Conservation (phyloP, 2,329 filamentous ascomycete genomes). For the Nannizzia gypsea region DNA sequence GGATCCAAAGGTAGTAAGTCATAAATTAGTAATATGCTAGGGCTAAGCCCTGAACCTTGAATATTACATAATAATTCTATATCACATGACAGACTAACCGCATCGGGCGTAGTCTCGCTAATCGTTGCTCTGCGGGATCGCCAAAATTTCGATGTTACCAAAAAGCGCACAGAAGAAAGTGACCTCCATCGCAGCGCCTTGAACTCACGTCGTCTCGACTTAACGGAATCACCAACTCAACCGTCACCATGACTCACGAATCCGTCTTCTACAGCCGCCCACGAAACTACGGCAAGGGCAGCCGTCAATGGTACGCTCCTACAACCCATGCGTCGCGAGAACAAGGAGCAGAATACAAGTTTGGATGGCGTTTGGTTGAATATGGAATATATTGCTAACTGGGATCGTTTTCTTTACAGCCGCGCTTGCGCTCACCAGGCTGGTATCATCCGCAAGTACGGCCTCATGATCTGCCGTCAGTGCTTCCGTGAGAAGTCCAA, state of each 20-base stretch:
- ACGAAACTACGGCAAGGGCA: constrained; percentile 93
- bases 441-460: constrained; percentile 99
- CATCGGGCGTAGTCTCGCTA: not conserved
- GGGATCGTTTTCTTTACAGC: constrained; percentile 35
- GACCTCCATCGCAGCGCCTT: not conserved
- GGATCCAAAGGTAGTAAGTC: not conserved
- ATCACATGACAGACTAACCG: not conserved
- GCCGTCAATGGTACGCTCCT: constrained; percentile 69
- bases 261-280: constrained; percentile 99
- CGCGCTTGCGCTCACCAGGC: constrained; percentile 87
- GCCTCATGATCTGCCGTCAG: constrained; percentile 66
- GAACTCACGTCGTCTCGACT: not conserved
- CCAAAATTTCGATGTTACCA: not conserved
- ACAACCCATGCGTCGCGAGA: constrained; percentile 7
- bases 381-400: not conserved
- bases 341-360: not conserved
- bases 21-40: not conserved
- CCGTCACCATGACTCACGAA: constrained; percentile 67
- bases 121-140: not conserved
- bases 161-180: not conserved
- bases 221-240: not conserved
- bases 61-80: not conserved
- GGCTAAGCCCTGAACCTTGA: not conserved
- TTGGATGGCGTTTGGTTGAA: not conserved
- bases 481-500: constrained; percentile 58